Evolutionary conservation across 495 filamentous ascomycete species (phyloP).

Genomic region (Diplogelasinospora grovesii): DNA sequence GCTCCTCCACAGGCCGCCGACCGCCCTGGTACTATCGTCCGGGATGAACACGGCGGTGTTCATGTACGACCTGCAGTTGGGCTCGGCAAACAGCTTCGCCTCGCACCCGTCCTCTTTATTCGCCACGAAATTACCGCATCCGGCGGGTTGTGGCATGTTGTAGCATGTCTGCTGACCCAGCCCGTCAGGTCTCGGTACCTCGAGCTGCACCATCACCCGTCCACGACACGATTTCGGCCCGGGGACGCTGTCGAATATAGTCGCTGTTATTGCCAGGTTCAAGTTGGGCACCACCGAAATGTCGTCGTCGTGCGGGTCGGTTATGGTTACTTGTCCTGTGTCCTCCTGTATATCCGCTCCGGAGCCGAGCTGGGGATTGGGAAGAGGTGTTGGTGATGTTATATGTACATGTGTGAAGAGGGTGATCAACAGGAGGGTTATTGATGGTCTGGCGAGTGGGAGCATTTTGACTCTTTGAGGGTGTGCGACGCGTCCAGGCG

Average conservation of each 20-base stretch:
- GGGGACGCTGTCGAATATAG: constrained; percentile 31
- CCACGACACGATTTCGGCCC: constrained; percentile 34
- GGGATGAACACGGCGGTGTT: constrained; percentile 37
- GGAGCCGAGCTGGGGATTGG: constrained; percentile 13
- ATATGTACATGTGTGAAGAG: too few relatives aligned
- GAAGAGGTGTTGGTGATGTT: too few relatives aligned
- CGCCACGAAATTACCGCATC: constrained; percentile 31
- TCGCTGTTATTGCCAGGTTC: constrained; percentile 23
- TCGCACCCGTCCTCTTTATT: constrained; percentile 33
- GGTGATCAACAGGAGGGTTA: constrained; percentile 1
- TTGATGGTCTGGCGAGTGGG: too few relatives aligned
- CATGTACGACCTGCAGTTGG: constrained; percentile 26
- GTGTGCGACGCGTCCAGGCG: too few relatives aligned
- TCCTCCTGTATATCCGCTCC: constrained; percentile 20
- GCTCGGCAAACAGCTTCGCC: constrained; percentile 34
- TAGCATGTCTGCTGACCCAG: constrained; percentile 23
- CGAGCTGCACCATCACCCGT: constrained; percentile 18
- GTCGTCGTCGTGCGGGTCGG: constrained; percentile 17
- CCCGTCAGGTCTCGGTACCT: constrained; percentile 16
- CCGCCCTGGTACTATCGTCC: constrained; percentile 24
- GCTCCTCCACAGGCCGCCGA: constrained; percentile 31
- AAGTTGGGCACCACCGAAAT: constrained; percentile 14
- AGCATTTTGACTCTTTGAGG: too few relatives aligned
- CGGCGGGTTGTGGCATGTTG: constrained; percentile 24
- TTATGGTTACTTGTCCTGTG: constrained; percentile 31